Base-by-base conservation (phyloP, 441 rosid genomes). In the Manihot esculenta region DNA sequence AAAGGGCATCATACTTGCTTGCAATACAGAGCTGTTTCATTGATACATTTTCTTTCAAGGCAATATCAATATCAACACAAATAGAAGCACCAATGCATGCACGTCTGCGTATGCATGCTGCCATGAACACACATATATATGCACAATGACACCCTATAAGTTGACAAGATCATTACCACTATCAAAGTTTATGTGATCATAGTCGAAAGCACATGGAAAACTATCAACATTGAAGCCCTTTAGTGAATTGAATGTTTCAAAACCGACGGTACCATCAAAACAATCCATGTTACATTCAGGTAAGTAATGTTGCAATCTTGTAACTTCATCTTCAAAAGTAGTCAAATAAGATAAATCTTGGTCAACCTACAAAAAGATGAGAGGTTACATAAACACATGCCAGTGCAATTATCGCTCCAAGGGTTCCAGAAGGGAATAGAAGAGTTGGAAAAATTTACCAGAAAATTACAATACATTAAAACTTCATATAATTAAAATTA, bases 291-390 rank as follows among this genome's bases (percentile, higher is more conserved):
- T 67, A 51, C 8, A 66, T 53, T 67, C 70, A 53, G 70, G 61
- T 21, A 53, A 30, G 50, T n/a, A 67, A 35, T 67, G n/a, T 67
- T 53, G 70, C 47, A 67, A 33, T 20, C 47, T 48, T 67, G 49
- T 48, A 67, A 53, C 70, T 53, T 53, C 61, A 67, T 67, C 61
- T 21, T 67, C 61, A 23, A 51, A 67, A 30, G 60, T 14, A 30
- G 49, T 51, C n/a, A 67, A 67, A 67, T 67, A 67, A 11, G 26
- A 35, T 12, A 67, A n/a, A 12, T 53, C 61, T 51, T 27, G 61
- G 33, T 33, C 54, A 49, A 64, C 60, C 70, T 67, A 48, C 48
- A 67, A 51, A 20, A 66, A 65, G 69, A 65, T 48, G n/a, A 51
- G 45, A 53, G n/a, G 27, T 30, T 30, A 14, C 62, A 58, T 58